These are phyloP conservation scores for Patellifolia procumbens DNA, from an alignment of 179 eudicot species.

Conservation along the genomic window DNA sequence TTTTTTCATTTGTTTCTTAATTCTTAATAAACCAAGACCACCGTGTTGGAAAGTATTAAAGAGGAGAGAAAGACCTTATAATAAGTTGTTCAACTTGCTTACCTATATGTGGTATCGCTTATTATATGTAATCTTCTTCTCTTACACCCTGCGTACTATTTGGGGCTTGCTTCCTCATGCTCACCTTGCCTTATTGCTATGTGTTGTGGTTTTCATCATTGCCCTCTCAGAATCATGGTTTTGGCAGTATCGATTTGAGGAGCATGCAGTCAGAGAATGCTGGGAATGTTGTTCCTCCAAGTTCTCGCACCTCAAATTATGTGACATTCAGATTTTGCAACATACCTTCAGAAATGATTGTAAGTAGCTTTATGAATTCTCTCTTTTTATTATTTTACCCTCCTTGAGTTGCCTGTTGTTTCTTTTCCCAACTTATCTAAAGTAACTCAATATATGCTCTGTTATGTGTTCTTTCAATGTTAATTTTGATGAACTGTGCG, in stretches of 20 bases:
- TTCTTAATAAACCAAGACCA: too few species aligned
- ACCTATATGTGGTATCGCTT: not conserved
- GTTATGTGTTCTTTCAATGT: not conserved
- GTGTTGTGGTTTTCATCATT: slow-evolving; percentile 37
- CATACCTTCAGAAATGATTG: slow-evolving; percentile 42
- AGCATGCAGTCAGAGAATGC: slow-evolving; percentile 79
- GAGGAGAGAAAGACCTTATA: not conserved
- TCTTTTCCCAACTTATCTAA: not conserved
- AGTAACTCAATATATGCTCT: not conserved
- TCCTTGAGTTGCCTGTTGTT: not conserved
- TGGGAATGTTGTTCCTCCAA: slow-evolving; percentile 65
- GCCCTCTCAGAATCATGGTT: slow-evolving; percentile 75
- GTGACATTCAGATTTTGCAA: slow-evolving; percentile 69
- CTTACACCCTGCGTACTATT: slow-evolving; percentile 7
- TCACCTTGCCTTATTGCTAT: slow-evolving; percentile 37
- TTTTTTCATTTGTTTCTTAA: too few species aligned
- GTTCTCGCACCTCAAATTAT: slow-evolving; percentile 75
- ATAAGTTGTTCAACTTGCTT: not conserved
- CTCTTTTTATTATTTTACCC: slow-evolving; percentile 11
- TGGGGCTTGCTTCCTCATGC: slow-evolving; percentile 28
- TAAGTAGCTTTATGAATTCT: slow-evolving; percentile 37
- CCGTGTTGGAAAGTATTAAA: too few species aligned
- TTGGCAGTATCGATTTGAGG: slow-evolving; percentile 96
- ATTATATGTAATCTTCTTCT: not conserved
- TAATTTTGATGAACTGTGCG: not conserved